These are phyloP conservation scores for Aspergillus cavernicola DNA, from an alignment of 495 filamentous ascomycete genomes.

Conservation along the genomic window DNA sequence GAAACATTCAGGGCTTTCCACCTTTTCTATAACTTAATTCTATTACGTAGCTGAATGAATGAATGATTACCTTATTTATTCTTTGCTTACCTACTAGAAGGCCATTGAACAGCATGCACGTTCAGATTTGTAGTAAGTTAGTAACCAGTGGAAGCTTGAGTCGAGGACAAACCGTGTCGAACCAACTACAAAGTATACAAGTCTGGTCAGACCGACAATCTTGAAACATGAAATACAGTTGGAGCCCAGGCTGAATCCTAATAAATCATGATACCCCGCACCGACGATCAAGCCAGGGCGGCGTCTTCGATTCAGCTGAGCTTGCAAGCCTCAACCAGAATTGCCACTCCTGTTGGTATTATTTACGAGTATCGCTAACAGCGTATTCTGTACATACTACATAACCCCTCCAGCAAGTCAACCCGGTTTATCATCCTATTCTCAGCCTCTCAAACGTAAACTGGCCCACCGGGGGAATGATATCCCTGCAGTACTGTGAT, in stretches of 20 bases:
- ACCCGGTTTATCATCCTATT: not conserved
- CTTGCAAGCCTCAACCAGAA: not conserved
- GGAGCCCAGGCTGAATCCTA: conserved; percentile 1
- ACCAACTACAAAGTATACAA: too few species aligned
- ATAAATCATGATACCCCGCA: conserved; percentile 2
- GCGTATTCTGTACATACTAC: not conserved
- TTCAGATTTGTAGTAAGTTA: too few species aligned
- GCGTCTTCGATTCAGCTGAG: conserved; percentile 1
- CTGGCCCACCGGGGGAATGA: conserved; percentile 9
- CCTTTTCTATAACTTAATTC: too few species aligned
- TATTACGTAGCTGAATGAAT: too few species aligned
- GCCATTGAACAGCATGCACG: too few species aligned
- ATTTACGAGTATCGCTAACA: not conserved
- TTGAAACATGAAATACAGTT: too few species aligned
- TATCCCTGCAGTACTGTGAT: conserved; percentile 10
- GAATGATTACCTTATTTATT: too few species aligned
- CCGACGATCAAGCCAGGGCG: not conserved
- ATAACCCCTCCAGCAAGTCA: not conserved
- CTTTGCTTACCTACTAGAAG: too few species aligned
- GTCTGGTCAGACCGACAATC: too few species aligned
- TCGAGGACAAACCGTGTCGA: too few species aligned
- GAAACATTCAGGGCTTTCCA: not conserved
- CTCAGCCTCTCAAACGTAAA: conserved; percentile 14
- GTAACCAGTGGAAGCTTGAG: too few species aligned
- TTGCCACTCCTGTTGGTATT: not conserved